Evolutionary conservation across 2,329 filamentous ascomycete species (phyloP), one percentile per base, ranked within the genome.

Genomic region (Scedosporium minutisporum): DNA sequence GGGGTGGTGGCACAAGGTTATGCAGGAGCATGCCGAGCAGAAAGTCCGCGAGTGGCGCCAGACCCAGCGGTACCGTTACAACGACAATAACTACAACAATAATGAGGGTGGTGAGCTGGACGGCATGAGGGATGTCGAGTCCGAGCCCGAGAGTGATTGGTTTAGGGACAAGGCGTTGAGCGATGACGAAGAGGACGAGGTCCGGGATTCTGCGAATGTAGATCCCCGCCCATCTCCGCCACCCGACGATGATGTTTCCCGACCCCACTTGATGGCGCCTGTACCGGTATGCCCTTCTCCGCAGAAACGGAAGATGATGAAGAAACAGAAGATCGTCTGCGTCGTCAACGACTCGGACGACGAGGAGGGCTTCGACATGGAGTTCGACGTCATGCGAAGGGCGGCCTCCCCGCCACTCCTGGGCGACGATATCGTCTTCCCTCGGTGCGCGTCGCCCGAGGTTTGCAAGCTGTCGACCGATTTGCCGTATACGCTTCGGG

Each of bases 391-490:
- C 68, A 77, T 80, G 70, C 81, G 81, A 64, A 75, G 82, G 66
- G 78, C 78, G 23, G 78, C 81, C 68, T 86, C 86, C 64, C 93
- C 93, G 48, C 93, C 93, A 9, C 96, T 97, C 92, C 84, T 96
- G 10, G 93, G 93, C 63, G 77, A 80, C 63, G 89, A 96, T 67
- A 82, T 97, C 62, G 79, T 81, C 27, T 96, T 97, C 72, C 90
- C 91, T 41, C 84, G 83, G 71, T 96, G 91, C 71, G 81, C 83
- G 9, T 96, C 93, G 27, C 93, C 93, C 5, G 88, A 93, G 72
- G 84, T 87, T 62, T 96, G 92, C 16, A 87, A 91, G 69, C 88
- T 96, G 69, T 91, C 96, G 70, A 87, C 89, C 0, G 87, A 90
- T 63, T 89, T 91, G 70, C 83, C 77, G 67, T 85, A 81, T 74